These are phyloP conservation scores for Akebia trifoliata DNA, from an alignment of 164 flowering plant species.

Conservation along the genomic window DNA sequence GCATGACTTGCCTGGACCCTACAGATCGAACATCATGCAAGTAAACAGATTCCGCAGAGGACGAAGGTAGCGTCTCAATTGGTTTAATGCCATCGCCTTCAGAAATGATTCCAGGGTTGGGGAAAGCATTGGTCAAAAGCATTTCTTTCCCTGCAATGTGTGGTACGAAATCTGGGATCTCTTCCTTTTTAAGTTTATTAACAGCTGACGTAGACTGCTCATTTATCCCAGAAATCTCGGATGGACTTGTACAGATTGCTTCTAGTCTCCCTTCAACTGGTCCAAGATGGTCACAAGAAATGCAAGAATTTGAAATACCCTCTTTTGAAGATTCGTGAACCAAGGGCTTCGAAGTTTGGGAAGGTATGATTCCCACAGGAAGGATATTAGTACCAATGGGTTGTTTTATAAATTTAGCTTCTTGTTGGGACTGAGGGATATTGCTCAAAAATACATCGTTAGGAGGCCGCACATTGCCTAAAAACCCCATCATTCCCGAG, in stretches of 20 bases:
- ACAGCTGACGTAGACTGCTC: constrained; percentile 31
- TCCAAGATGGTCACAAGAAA: constrained; percentile 31
- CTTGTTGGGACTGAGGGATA: too few species aligned
- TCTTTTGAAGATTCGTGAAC: constrained; percentile 36
- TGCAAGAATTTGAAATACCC: constrained; percentile 14
- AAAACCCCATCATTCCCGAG: too few species aligned
- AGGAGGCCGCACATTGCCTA: too few species aligned
- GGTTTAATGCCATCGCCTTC: constrained; percentile 28
- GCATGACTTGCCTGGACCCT: constrained; percentile 28
- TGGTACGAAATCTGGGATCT: too few species aligned
- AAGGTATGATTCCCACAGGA: constrained; percentile 19
- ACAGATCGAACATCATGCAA: constrained; percentile 27
- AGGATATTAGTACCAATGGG: constrained; percentile 24
- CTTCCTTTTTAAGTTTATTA: constrained; percentile 21
- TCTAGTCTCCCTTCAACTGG: constrained; percentile 49
- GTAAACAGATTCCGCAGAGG: constrained; percentile 23
- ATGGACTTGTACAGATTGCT: constrained; percentile 27
- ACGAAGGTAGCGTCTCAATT: constrained; percentile 25
- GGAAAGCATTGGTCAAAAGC: constrained; percentile 18
- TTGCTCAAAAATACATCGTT: too few species aligned
- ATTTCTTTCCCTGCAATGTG: too few species aligned
- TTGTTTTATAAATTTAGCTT: constrained; percentile 19
- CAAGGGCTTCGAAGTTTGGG: constrained; percentile 28
- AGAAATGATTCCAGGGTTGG: constrained; percentile 19
- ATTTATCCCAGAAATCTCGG: constrained; percentile 28